Percentiles rank a stretch among this genome's conserved stretches.
phyloP scores from a whole-genome alignment of 129 eudicot species.

The carrot (Daucus carota) region DNA sequence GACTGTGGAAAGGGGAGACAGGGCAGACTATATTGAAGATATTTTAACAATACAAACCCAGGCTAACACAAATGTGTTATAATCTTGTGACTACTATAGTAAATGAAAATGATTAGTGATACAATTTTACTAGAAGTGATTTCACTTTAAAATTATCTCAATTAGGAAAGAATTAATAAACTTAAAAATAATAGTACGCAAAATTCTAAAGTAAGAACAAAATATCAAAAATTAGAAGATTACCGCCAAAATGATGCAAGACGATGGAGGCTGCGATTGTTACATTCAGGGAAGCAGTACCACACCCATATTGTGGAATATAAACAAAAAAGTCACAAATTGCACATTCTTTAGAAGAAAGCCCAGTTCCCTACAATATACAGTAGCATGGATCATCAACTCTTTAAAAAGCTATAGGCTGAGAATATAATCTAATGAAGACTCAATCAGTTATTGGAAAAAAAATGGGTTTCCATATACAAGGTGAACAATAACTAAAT shows the following conservation, averaged over 20 bases:
- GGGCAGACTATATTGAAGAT: not conserved
- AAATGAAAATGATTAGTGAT: not conserved
- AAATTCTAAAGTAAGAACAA: not conserved
- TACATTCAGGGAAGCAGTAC: constrained; percentile 89
- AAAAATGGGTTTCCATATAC: not conserved
- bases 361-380: constrained; percentile 74
- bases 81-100: not conserved
- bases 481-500: not conserved
- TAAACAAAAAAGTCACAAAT: constrained; percentile 94
- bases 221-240: not conserved
- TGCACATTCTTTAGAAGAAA: constrained; percentile 82
- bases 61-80: not conserved
- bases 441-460: not conserved
- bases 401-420: not conserved
- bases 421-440: not conserved
- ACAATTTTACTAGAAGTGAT: not conserved
- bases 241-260: constrained; percentile 95
- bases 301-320: constrained; percentile 96
- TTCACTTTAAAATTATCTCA: not conserved
- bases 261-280: constrained; percentile 95
- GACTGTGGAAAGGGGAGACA: not conserved
- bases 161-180: not conserved
- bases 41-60: not conserved
- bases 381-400: constrained; percentile 1
- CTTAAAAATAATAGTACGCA: not conserved